A percentile compares a stretch with the other conserved stretches of the same genome.
phyloP scores from a whole-genome alignment of 2,329 filamentous ascomycete genomes.

The Epichloe scottii region DNA sequence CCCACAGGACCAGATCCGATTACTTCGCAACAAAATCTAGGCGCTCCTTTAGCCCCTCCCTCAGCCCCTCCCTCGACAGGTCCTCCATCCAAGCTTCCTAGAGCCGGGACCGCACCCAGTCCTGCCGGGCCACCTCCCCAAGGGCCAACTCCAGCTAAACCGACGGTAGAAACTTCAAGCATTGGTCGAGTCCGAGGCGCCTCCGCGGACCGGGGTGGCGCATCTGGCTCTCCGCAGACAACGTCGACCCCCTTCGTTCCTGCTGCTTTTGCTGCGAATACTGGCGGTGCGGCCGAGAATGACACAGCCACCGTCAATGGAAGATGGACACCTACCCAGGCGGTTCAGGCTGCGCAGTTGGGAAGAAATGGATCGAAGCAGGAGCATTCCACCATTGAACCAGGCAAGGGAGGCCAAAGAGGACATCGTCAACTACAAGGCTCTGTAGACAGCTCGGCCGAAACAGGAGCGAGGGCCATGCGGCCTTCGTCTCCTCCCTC shows the following conservation, averaged over 20 bases:
- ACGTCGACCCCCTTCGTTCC: background rate
- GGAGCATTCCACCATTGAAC: conserved; percentile 19
- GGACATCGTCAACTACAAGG: conserved; percentile 39
- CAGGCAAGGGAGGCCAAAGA: conserved; percentile 21
- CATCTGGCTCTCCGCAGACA: conserved; percentile 24
- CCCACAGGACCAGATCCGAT: conserved; percentile 26
- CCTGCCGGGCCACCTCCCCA: conserved; percentile 42
- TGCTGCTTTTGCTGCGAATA: conserved; percentile 21
- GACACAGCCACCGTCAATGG: conserved; percentile 46
- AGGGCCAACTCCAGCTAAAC: conserved; percentile 38
- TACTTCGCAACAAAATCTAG: conserved; percentile 20
- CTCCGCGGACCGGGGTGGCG: conserved; percentile 33
- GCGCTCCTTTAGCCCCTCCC: conserved; percentile 11
- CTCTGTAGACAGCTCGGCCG: conserved; percentile 56
- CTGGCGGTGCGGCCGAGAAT: conserved; percentile 20
- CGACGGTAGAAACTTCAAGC: conserved; percentile 26
- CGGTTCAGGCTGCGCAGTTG: conserved; percentile 34
- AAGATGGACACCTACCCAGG: conserved; percentile 51
- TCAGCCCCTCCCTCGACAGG: conserved; percentile 9
- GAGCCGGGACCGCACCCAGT: conserved; percentile 15
- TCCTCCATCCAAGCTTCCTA: conserved; percentile 24
- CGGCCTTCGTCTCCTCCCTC: conserved; percentile 46
- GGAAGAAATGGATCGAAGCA: conserved; percentile 23
- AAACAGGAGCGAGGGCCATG: conserved; percentile 35
- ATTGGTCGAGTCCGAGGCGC: conserved; percentile 34